These are phyloP conservation scores for Globisporangium cystogenes DNA, from an alignment of 352 stramenopile species.

Conservation along the genomic window DNA sequence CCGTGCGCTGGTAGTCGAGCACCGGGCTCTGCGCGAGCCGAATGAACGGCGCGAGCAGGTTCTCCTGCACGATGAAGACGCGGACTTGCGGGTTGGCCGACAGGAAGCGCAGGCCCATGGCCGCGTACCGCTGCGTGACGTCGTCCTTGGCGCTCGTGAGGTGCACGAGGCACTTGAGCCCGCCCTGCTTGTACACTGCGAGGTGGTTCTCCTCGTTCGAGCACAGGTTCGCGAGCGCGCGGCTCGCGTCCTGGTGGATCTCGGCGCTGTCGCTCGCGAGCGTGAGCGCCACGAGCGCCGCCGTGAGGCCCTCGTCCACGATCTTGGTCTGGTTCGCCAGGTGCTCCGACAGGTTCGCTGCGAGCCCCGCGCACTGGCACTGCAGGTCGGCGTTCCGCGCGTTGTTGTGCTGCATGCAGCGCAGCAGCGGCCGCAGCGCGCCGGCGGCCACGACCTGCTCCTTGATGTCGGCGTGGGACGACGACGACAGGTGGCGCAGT, in stretches of 20 bases:
- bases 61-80: conserved; percentile 89
- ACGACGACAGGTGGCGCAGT: conserved; percentile 88
- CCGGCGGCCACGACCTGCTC: conserved; percentile 78
- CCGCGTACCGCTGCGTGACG: conserved; percentile 92
- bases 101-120: conserved; percentile 94
- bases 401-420: conserved; percentile 71
- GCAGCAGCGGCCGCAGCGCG: conserved; percentile 77
- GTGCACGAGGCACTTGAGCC: conserved; percentile 85
- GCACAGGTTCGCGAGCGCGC: conserved; percentile 90
- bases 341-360: conserved; percentile 93
- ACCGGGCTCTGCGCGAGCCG: conserved; percentile 88
- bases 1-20: conserved; percentile 91
- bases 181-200: conserved; percentile 91
- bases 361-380: conserved; percentile 90
- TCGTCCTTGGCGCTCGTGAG: conserved; percentile 89
- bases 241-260: conserved; percentile 92
- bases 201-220: conserved; percentile 94
- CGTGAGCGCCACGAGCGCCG: conserved; percentile 76
- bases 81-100: conserved; percentile 92
- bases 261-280: conserved; percentile 78
- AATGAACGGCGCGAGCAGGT: conserved; percentile 88
- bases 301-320: conserved; percentile 87
- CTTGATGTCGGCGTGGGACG: conserved; percentile 84
- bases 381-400: conserved; percentile 88
- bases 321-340: conserved; percentile 89